Evolutionary conservation across 306 rosid genomes (phyloP).

Genomic region (Inga leiocalycina): DNA sequence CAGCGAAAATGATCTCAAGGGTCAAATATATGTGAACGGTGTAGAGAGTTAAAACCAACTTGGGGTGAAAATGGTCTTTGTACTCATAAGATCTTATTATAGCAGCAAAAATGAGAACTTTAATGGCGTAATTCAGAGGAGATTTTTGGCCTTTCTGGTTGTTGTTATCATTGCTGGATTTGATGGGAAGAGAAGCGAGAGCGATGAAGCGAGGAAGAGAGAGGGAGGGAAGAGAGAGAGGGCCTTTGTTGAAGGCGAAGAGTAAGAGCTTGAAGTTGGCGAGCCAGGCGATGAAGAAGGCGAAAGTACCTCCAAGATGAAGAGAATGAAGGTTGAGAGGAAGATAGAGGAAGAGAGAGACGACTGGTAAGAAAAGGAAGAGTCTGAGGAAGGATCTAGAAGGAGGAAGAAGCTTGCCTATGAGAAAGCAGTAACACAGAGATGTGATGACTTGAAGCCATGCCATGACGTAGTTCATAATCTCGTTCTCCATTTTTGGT

Average conservation of each 20-base stretch:
- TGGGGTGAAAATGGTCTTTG: constrained; percentile 33
- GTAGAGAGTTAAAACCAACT: neutral
- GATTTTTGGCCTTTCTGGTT: neutral
- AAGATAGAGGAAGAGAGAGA: neutral
- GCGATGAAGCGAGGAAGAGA: constrained; percentile 42
- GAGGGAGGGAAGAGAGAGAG: constrained; percentile 7
- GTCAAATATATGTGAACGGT: constrained; percentile 36
- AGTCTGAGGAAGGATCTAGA: neutral
- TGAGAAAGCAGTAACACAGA: constrained; percentile 36
- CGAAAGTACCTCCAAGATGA: neutral
- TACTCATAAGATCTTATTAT: neutral
- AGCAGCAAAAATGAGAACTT: constrained; percentile 6
- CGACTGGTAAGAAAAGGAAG: neutral
- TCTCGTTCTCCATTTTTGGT: constrained; percentile 39
- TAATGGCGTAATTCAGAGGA: constrained; percentile 19
- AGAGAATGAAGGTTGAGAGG: neutral
- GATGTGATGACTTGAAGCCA: constrained; percentile 36
- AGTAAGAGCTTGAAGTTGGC: neutral
- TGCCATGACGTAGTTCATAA: constrained; percentile 30
- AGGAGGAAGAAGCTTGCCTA: constrained; percentile 29
- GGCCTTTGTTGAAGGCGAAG: neutral
- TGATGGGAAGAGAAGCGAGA: constrained; percentile 60
- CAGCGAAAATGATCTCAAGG: constrained; percentile 40
- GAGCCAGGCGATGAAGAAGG: neutral
- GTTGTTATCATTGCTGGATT: constrained; percentile 8